Conservation (phyloP, 331 rosid species). For the Telfairia occidentalis region DNA sequence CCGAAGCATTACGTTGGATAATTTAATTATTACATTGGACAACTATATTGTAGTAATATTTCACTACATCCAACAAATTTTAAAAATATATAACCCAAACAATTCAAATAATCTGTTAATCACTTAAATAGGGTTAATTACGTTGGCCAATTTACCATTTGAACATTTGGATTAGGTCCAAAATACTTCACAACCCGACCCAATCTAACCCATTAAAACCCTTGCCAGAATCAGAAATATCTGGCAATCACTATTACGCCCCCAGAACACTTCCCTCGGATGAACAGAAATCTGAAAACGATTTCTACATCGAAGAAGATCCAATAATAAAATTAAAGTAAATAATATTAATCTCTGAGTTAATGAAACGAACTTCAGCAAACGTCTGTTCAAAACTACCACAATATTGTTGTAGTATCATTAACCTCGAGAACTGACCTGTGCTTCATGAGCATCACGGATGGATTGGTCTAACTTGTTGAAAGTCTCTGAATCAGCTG, state of each 20-base stretch:
- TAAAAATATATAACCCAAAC: neutral
- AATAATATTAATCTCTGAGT: neutral
- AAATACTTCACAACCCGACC: neutral
- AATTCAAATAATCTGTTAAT: neutral
- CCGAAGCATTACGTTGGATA: neutral
- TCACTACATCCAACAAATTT: neutral
- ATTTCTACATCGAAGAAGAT: neutral
- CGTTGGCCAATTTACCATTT: neutral
- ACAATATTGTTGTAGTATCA: slow-evolving; percentile 5
- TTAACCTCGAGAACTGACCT: slow-evolving; percentile 36
- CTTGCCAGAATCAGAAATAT: neutral
- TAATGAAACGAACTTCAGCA: neutral
- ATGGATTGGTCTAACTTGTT: slow-evolving; percentile 57
- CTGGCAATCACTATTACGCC: neutral
- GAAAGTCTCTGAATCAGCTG: slow-evolving; percentile 74
- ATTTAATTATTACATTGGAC: neutral
- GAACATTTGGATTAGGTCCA: neutral
- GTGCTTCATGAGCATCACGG: slow-evolving; percentile 69
- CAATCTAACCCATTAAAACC: neutral
- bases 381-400: neutral
- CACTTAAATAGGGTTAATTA: neutral
- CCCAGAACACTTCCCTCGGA: neutral
- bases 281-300: neutral
- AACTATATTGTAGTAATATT: neutral
- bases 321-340: neutral